Base-by-base conservation (phyloP, 768 basidiomycete genomes). In the Pulveroboletus frians region DNA sequence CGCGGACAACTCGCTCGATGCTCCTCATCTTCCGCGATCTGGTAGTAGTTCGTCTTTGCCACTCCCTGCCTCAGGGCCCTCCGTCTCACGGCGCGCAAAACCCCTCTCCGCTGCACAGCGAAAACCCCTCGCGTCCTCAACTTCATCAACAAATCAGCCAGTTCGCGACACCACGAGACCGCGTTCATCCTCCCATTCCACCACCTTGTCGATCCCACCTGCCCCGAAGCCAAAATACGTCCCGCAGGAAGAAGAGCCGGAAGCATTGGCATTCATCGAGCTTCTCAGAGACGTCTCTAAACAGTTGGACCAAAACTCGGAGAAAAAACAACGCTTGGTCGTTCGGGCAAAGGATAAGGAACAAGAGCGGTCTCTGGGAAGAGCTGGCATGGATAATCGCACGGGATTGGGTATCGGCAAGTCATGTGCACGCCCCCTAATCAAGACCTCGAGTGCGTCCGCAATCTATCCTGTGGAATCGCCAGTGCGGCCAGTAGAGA, bases 241-340 rank as follows among this genome's bases (percentile, higher is more conserved):
- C n/a, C 47, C 46, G 2, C 44, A 30, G 8, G 64, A 61, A 32
- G 39, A 55, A 9, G 57, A 59, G n/a, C 59, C 62, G n/a, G 59
- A 64, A 27, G 57, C 64, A 11, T 17, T 30, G 7, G 29, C 43
- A 14, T 66, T 65, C 43, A 40, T 64, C 11, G 51, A 59, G 6
- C 59, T 67, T 15, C 62, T 66, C 37, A 53, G 53, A 26, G 52
- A 62, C n/a, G 52, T 55, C 8, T 57, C 55, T 29, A 56, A 36
- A 21, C 46, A 58, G n/a, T 17, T 64, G 15, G 65, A 66, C 23
- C 50, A 52, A 30, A 64, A 68, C 39, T 50, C 65, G 10, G 43
- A 43, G 37, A 62, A 56, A 49, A 66, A 66, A 48, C 59, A 69
- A 39, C 52, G 46, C 13, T 18, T 43, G 17, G 53, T 27, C n/a